Base-by-base conservation (phyloP, 116 monocot genomes). In the Phalaenopsis hybrid region DNA sequence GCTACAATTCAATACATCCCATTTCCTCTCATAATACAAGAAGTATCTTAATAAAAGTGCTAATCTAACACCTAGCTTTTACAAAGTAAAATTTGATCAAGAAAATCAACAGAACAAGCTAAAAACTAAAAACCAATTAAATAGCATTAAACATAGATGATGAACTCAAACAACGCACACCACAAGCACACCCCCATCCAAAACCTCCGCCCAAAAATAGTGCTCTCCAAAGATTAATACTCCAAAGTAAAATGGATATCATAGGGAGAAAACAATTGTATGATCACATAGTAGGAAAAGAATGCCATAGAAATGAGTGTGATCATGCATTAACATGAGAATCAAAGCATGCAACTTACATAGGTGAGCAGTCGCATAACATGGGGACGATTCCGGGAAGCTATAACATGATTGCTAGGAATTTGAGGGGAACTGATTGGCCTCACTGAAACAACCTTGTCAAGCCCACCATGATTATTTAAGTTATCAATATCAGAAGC, bases 401-500 rank as follows among this genome's bases (percentile, higher is more conserved):
- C 82, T 73, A 94, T 86, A 37, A 89, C 82, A 90, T 89, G 89
- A 76, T 75, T 90, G 44, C 86, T 88, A 78, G 83, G 80, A 87
- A 90, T 84, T 87, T 90, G 92, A 45, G 91, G 92, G 58, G 97
- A 92, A 86, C 82, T 81, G 46, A 72, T 85, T 68, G 80, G 86
- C 82, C 90, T 99, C 61, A 63, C 81, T 55, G 84, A 79, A 83
- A 85, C 81, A 80, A 78, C 82, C 83, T 94, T 97, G 75, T 90
- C 88, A 67, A 91, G 18, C 73, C 74, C 83, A 79, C 82, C 83
- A 25, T 87, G 87, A 83, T 90, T 94, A 75, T 95, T 93, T 68
- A 93, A 76, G 76, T 93, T 99, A 82, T 99, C 95, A 85, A 99
- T 79, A 87, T 99, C 99, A 45, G 99, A 95, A 65, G 95, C 95